A percentile compares a stretch with the other conserved stretches of the same genome.
Evolutionary conservation across 805 yeast species (phyloP).

Genomic region (Zygosaccharomyces lentus): DNA sequence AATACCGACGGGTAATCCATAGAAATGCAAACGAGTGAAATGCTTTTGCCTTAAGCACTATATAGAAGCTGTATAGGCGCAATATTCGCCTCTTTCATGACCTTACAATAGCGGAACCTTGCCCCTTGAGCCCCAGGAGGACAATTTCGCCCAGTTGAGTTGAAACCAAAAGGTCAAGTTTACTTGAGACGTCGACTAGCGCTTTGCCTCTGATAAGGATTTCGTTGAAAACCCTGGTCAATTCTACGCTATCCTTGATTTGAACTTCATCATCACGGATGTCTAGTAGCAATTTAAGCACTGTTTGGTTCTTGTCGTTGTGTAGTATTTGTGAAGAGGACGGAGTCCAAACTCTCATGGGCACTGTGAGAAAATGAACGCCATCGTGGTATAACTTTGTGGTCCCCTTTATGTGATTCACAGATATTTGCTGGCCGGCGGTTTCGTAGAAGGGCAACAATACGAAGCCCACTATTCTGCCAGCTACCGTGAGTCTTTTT

Average conservation of each 20-base stretch:
- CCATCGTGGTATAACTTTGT: constrained; percentile 40
- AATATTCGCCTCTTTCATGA: not conserved
- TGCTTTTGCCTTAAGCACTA: not conserved
- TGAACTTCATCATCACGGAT: constrained; percentile 42
- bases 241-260: constrained; percentile 40
- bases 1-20: too few relatives aligned
- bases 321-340: constrained; percentile 38
- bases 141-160: constrained; percentile 30
- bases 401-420: constrained; percentile 40
- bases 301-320: constrained; percentile 19
- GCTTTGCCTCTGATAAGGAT: constrained; percentile 42
- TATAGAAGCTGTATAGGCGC: not conserved
- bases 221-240: constrained; percentile 42
- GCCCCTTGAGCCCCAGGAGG: constrained; percentile 25
- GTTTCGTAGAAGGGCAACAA: constrained; percentile 33
- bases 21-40: not conserved
- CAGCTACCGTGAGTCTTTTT: constrained; percentile 36
- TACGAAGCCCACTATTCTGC: constrained; percentile 36
- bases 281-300: constrained; percentile 37
- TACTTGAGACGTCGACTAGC: constrained; percentile 19
- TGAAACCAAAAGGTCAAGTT: constrained; percentile 24
- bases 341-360: constrained; percentile 43
- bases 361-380: constrained; percentile 42
- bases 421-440: constrained; percentile 25
- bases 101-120: constrained; percentile 26